phyloP scores from a whole-genome alignment of 2,329 filamentous ascomycete genomes.

The Fusarium sp. region DNA sequence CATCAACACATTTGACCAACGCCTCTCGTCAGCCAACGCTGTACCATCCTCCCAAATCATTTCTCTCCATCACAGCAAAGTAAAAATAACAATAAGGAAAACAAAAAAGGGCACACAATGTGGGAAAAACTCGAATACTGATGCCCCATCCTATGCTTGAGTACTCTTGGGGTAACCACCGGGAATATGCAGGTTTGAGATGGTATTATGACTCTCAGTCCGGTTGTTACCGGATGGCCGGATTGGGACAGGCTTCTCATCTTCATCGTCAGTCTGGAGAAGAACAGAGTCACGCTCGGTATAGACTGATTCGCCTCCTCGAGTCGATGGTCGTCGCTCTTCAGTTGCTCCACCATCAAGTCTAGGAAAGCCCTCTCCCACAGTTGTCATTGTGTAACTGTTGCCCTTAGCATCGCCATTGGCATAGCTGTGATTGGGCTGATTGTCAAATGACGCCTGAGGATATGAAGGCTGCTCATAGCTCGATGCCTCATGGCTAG shows the following conservation, averaged over 20 bases:
- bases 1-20: conserved; percentile 32
- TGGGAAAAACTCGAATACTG: conserved; percentile 23
- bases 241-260: conserved; percentile 26
- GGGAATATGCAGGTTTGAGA: conserved; percentile 75
- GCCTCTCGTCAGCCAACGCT: conserved; percentile 18
- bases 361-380: conserved; percentile 41
- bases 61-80: conserved; percentile 1
- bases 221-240: conserved; percentile 46
- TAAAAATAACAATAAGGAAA: conserved; percentile 23
- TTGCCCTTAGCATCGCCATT: conserved; percentile 21
- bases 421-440: conserved; percentile 13
- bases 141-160: conserved; percentile 58
- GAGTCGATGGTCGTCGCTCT: conserved; percentile 9
- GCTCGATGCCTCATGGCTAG: conserved; percentile 1
- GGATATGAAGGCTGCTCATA: conserved; percentile 19
- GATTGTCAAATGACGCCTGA: conserved; percentile 13
- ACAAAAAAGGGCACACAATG: conserved; percentile 9
- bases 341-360: conserved; percentile 20
- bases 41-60: conserved; percentile 11
- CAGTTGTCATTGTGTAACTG: conserved; percentile 32
- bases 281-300: conserved; percentile 38
- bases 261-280: conserved; percentile 39
- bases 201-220: conserved; percentile 61
- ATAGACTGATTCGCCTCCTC: conserved; percentile 25
- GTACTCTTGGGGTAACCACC: conserved; percentile 69